These are phyloP conservation scores for Coemansia sp. DNA, from an alignment of 192 early-diverging fungal genomes.

Conservation along the genomic window DNA sequence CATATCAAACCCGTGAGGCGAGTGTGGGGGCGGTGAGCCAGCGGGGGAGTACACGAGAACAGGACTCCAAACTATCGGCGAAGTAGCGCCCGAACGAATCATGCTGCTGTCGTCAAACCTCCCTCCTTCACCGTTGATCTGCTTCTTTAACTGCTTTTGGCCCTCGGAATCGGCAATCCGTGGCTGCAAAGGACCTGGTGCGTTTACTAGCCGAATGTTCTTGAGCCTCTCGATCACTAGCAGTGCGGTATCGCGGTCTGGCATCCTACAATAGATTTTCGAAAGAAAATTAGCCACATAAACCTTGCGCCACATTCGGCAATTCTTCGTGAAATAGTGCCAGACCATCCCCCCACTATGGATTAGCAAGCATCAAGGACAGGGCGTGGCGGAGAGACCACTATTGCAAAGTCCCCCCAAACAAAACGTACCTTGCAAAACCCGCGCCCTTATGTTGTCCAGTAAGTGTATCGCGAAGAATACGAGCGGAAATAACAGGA, in stretches of 20 bases:
- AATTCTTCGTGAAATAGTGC: background rate
- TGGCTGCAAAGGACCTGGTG: constrained; percentile 67
- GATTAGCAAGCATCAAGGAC: background rate
- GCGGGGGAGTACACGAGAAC: constrained; percentile 46
- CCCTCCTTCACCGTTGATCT: constrained; percentile 45
- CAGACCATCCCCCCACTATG: background rate
- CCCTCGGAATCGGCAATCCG: constrained; percentile 79
- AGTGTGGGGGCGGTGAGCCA: constrained; percentile 21
- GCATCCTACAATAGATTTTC: constrained; percentile 53
- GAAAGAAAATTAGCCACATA: constrained; percentile 4
- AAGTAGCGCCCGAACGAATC: constrained; percentile 26
- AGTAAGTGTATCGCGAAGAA: constrained; percentile 69
- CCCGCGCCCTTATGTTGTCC: constrained; percentile 76
- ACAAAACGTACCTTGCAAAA: constrained; percentile 56
- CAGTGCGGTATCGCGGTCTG: constrained; percentile 68
- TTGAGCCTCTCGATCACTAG: constrained; percentile 70
- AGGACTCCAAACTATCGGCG: constrained; percentile 50
- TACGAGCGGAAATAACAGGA: constrained; percentile 69
- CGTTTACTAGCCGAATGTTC: constrained; percentile 61
- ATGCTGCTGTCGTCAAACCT: constrained; percentile 18
- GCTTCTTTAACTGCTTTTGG: constrained; percentile 78
- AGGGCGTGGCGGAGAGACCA: background rate
- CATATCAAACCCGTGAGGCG: constrained; percentile 9
- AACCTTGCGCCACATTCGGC: background rate
- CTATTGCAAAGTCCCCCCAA: background rate